These are phyloP conservation scores for Stagonosporopsis cucurbitacearum DNA, from an alignment of 2,329 filamentous ascomycete species.

Conservation along the genomic window DNA sequence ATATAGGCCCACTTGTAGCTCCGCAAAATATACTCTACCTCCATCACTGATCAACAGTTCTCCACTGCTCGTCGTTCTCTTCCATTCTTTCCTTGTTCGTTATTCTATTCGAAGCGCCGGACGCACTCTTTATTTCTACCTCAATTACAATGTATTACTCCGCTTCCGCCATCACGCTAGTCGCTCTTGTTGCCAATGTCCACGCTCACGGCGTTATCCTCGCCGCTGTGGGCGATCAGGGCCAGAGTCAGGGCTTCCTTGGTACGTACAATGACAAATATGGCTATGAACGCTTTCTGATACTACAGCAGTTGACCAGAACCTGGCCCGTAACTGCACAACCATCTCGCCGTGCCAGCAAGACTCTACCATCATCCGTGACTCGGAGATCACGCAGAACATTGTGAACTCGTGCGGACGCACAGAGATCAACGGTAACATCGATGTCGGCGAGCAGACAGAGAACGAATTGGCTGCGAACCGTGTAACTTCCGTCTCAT, in stretches of 20 bases:
- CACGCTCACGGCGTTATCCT: slow-evolving; percentile 43
- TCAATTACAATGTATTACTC: slow-evolving; percentile 39
- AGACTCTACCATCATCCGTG: slow-evolving; percentile 47
- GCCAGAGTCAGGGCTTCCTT: slow-evolving; percentile 43
- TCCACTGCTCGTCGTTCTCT: slow-evolving; percentile 19
- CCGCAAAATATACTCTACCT: not conserved
- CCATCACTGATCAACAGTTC: slow-evolving; percentile 12
- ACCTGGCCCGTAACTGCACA: slow-evolving; percentile 47
- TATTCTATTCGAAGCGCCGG: slow-evolving; percentile 39
- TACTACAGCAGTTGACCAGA: slow-evolving; percentile 36
- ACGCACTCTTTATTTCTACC: slow-evolving; percentile 25
- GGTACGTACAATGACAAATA: slow-evolving; percentile 14
- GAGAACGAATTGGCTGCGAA: slow-evolving; percentile 45
- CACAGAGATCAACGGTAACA: slow-evolving; percentile 47
- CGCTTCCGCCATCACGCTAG: slow-evolving; percentile 37
- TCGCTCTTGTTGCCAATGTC: slow-evolving; percentile 37
- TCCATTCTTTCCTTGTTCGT: slow-evolving; percentile 23
- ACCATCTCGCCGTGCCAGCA: slow-evolving; percentile 49
- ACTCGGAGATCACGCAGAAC: slow-evolving; percentile 47
- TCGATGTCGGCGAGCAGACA: slow-evolving; percentile 49
- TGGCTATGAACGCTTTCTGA: slow-evolving; percentile 3
- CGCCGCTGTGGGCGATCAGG: slow-evolving; percentile 36
- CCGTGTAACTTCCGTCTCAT: slow-evolving; percentile 36
- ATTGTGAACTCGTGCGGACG: slow-evolving; percentile 49
- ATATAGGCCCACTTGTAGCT: slow-evolving; percentile 23